Percentiles rank a stretch among this genome's conserved stretches.
These are phyloP conservation scores for Calonectria multiphialidica DNA, from an alignment of 2,329 filamentous ascomycete species.

Conservation along the genomic window DNA sequence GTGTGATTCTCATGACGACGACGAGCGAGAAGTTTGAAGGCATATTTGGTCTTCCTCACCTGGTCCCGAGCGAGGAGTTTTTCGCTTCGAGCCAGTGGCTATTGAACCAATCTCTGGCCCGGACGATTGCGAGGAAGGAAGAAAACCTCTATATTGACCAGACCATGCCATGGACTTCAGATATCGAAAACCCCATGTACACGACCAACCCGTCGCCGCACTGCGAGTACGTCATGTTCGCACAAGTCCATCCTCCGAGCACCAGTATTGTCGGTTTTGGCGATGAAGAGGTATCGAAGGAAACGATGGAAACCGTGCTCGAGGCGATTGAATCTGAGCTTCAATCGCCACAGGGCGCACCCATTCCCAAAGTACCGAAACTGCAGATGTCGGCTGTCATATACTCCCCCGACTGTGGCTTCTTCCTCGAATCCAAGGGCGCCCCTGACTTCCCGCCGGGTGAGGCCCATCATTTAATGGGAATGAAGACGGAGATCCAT, in stretches of 20 bases:
- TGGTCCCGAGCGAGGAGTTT: constrained; percentile 72
- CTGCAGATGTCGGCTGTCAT: constrained; percentile 73
- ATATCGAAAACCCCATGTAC: constrained; percentile 71
- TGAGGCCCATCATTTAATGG: constrained; percentile 68
- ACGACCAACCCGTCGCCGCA: constrained; percentile 72
- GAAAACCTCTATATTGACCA: constrained; percentile 65
- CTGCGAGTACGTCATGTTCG: constrained; percentile 90
- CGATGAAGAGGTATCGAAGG: constrained; percentile 47
- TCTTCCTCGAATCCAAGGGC: constrained; percentile 74
- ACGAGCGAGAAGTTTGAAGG: constrained; percentile 96
- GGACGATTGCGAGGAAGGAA: constrained; percentile 75
- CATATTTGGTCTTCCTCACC: constrained; percentile 88
- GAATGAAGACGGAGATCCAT: constrained; percentile 72
- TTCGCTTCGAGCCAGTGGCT: constrained; percentile 71
- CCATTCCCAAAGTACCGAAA: constrained; percentile 64
- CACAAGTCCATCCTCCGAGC: constrained; percentile 77
- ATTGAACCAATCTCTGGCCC: constrained; percentile 79
- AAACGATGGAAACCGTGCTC: constrained; percentile 52
- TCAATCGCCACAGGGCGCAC: constrained; percentile 70
- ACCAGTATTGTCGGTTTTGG: constrained; percentile 49
- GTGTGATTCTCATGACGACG: constrained; percentile 84
- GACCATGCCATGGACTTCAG: constrained; percentile 82
- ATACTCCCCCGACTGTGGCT: constrained; percentile 77
- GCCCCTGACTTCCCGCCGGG: constrained; percentile 65
- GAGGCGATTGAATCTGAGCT: constrained; percentile 72